Evolutionary conservation across 164 flowering plant genomes (phyloP).

Genomic region (Protea cynaroides): DNA sequence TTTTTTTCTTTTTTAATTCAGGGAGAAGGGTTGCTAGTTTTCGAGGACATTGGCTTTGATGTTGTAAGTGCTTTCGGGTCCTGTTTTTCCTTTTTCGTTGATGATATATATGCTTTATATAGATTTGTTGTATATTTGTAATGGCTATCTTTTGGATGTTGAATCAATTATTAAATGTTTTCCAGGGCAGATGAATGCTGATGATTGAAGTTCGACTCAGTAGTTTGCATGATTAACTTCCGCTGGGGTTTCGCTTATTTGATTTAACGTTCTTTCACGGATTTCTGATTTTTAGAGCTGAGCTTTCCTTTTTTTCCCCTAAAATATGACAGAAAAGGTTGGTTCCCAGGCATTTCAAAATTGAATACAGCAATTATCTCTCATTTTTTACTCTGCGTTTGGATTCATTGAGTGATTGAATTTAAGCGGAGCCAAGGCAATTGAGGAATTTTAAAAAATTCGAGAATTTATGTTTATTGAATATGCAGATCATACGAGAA

Average conservation of each 20-base stretch:
- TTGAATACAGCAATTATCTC: too few species aligned
- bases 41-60: not conserved
- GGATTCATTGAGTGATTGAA: not conserved
- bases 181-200: constrained; percentile 3
- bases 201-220: not conserved
- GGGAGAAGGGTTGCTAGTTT: not conserved
- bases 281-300: constrained; percentile 6
- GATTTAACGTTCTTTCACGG: not conserved
- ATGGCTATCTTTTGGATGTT: not conserved
- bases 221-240: not conserved
- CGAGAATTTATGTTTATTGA: not conserved
- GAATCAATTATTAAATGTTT: constrained; percentile 1
- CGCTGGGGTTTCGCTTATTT: constrained; percentile 2
- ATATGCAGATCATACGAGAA: not conserved
- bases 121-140: not conserved
- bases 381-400: too few species aligned
- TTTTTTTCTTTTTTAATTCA: not conserved
- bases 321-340: not conserved
- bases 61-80: constrained; percentile 11
- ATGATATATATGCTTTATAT: not conserved
- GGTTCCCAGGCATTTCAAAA: not conserved
- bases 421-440: too few species aligned
- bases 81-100: not conserved
- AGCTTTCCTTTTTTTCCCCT: not conserved
- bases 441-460: too few species aligned